Percentiles rank a stretch among this genome's conserved stretches.
Evolutionary conservation across 768 basidiomycete genomes (phyloP).

Genomic region (Phaeotremella fagi): DNA sequence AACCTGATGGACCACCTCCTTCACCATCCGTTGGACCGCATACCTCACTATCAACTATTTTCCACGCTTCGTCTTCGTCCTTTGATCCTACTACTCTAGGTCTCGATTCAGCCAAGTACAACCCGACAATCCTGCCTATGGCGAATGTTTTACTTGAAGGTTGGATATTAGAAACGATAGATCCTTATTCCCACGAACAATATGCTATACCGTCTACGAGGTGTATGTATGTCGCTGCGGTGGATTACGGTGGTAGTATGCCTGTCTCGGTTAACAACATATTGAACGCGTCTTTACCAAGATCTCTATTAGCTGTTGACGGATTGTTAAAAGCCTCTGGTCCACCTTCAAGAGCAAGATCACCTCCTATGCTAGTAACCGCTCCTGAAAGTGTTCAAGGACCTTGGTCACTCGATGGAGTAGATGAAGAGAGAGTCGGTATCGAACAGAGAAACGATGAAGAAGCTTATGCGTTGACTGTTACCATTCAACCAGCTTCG

Average conservation of each 20-base stretch:
- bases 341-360: slow-evolving; percentile 62
- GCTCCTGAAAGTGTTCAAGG: slow-evolving; percentile 29
- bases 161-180: slow-evolving; percentile 93
- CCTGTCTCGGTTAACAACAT: slow-evolving; percentile 79
- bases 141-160: slow-evolving; percentile 83
- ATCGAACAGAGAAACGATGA: slow-evolving; percentile 31
- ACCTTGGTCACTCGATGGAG: slow-evolving; percentile 34
- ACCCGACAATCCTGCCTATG: slow-evolving; percentile 66
- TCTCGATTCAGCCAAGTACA: slow-evolving; percentile 64
- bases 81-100: slow-evolving; percentile 58
- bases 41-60: slow-evolving; percentile 58
- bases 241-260: slow-evolving; percentile 80
- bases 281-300: slow-evolving; percentile 72
- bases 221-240: slow-evolving; percentile 74
- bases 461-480: slow-evolving; percentile 28
- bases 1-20: slow-evolving; percentile 43
- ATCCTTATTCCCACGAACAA: slow-evolving; percentile 89
- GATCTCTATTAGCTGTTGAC: slow-evolving; percentile 68
- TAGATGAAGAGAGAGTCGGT: slow-evolving; percentile 26
- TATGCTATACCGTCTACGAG: slow-evolving; percentile 89
- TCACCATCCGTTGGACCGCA: slow-evolving; percentile 39
- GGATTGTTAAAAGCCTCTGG: slow-evolving; percentile 62
- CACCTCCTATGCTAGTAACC: slow-evolving; percentile 59
- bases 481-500: slow-evolving; percentile 28
- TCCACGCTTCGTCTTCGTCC: slow-evolving; percentile 71